phyloP scores from a whole-genome alignment of 345 rosid genomes.

The Boechera retrofracta region DNA sequence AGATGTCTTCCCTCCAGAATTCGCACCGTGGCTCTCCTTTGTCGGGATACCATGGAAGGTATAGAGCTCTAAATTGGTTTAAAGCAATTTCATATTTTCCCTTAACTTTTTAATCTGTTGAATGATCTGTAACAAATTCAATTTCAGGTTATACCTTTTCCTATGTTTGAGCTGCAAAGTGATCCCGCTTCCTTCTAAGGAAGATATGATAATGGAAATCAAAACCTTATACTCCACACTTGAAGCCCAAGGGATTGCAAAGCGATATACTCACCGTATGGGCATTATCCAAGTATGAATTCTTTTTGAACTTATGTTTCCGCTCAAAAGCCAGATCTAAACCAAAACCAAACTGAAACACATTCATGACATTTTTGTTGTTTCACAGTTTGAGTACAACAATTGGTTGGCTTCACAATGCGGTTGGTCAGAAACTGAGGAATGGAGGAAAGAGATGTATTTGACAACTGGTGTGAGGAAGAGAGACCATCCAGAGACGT shows the following conservation, averaged over 20 bases:
- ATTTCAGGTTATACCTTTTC: constrained; percentile 66
- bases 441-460: constrained; percentile 60
- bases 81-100: constrained; percentile 1
- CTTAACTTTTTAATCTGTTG: not conserved
- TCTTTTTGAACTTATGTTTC: not conserved
- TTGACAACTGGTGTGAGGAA: not conserved
- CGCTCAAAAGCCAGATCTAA: too few relatives aligned
- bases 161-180: constrained; percentile 74
- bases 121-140: not conserved
- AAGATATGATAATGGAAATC: constrained; percentile 71
- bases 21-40: constrained; percentile 84
- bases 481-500: constrained; percentile 38
- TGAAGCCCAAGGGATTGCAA: constrained; percentile 63
- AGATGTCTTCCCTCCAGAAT: constrained; percentile 72
- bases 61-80: not conserved
- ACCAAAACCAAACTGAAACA: not conserved
- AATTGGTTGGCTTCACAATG: constrained; percentile 59
- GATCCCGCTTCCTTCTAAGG: constrained; percentile 60
- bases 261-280: constrained; percentile 65
- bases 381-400: constrained; percentile 53
- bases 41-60: constrained; percentile 86
- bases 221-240: constrained; percentile 57
- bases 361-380: not conserved
- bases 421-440: constrained; percentile 46
- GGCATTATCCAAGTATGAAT: constrained; percentile 54